These are phyloP conservation scores for Talaromyces sp. DNA, from an alignment of 2,329 filamentous ascomycete species.

Conservation along the genomic window DNA sequence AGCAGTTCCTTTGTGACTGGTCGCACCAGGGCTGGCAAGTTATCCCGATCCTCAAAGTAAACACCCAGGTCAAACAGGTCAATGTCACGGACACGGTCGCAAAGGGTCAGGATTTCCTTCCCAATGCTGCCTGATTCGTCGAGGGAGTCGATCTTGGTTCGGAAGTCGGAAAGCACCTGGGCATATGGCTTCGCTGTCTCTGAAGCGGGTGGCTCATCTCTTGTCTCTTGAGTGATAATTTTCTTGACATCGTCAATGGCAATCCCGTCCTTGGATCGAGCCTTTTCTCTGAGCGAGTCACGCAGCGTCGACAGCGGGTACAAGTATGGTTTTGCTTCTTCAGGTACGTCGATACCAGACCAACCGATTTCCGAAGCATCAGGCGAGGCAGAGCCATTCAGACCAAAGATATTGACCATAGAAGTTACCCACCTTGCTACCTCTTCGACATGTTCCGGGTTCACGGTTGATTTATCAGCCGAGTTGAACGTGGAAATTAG, in stretches of 20 bases:
- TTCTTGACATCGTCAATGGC: conserved; percentile 33
- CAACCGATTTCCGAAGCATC: conserved; percentile 52
- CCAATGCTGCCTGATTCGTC: conserved; percentile 51
- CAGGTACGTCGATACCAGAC: conserved; percentile 61
- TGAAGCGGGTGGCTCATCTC: conserved; percentile 17
- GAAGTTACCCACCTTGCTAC: conserved; percentile 76
- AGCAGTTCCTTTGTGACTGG: conserved; percentile 58
- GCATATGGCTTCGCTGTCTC: conserved; percentile 42
- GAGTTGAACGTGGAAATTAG: conserved; percentile 74
- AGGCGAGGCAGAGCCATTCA: conserved; percentile 45
- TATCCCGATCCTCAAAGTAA: conserved; percentile 77
- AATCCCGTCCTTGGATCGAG: conserved; percentile 46
- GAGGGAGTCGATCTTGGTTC: conserved; percentile 34
- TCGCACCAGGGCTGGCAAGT: conserved; percentile 67
- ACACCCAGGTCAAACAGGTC: conserved; percentile 78
- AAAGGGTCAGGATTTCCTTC: conserved; percentile 70
- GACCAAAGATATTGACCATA: conserved; percentile 78
- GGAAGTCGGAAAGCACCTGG: conserved; percentile 42
- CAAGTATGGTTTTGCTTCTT: conserved; percentile 56
- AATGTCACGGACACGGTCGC: conserved; percentile 74
- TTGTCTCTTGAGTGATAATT: conserved; percentile 29
- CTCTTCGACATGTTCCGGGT: conserved; percentile 45
- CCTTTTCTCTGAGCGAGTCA: conserved; percentile 54
- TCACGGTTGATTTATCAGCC: conserved; percentile 42
- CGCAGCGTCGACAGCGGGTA: conserved; percentile 55